A percentile compares a stretch with the other conserved stretches of the same genome.
These are phyloP conservation scores for Escallonia rubra DNA, from an alignment of 129 eudicot genomes.

Conservation along the genomic window DNA sequence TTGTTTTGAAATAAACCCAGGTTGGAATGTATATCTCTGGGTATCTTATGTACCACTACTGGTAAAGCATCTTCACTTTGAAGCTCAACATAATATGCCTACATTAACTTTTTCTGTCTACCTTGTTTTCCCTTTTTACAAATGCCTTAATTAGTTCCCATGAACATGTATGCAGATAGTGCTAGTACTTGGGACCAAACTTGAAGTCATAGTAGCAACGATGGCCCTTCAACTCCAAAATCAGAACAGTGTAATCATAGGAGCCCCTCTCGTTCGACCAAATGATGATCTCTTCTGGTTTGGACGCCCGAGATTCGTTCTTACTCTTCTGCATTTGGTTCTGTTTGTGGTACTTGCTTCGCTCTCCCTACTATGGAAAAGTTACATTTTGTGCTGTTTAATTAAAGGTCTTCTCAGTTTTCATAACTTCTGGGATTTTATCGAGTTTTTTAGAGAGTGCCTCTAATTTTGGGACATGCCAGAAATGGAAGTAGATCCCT, in stretches of 20 bases:
- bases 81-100: too few relatives aligned
- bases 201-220: slow-evolving; percentile 43
- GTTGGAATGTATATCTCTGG: slow-evolving; percentile 50
- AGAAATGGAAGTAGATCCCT: too few relatives aligned
- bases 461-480: too few relatives aligned
- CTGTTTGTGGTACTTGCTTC: slow-evolving; percentile 37
- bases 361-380: not conserved
- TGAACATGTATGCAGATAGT: slow-evolving; percentile 18
- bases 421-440: too few relatives aligned
- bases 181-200: slow-evolving; percentile 43
- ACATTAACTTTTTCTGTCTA: too few relatives aligned
- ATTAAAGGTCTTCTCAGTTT: too few relatives aligned
- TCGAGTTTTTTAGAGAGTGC: too few relatives aligned
- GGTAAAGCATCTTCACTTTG: slow-evolving; percentile 17
- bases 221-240: slow-evolving; percentile 44
- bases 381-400: too few relatives aligned
- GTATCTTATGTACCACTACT: slow-evolving; percentile 32
- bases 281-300: slow-evolving; percentile 53
- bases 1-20: slow-evolving; percentile 16
- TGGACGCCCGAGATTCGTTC: slow-evolving; percentile 35
- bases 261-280: slow-evolving; percentile 40
- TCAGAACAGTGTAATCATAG: slow-evolving; percentile 35
- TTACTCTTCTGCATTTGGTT: slow-evolving; percentile 37
- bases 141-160: not conserved
- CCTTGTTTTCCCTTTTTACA: too few relatives aligned